These are phyloP conservation scores for Tolypocladium endophyticum DNA, from an alignment of 2,329 filamentous ascomycete genomes.

Conservation along the genomic window DNA sequence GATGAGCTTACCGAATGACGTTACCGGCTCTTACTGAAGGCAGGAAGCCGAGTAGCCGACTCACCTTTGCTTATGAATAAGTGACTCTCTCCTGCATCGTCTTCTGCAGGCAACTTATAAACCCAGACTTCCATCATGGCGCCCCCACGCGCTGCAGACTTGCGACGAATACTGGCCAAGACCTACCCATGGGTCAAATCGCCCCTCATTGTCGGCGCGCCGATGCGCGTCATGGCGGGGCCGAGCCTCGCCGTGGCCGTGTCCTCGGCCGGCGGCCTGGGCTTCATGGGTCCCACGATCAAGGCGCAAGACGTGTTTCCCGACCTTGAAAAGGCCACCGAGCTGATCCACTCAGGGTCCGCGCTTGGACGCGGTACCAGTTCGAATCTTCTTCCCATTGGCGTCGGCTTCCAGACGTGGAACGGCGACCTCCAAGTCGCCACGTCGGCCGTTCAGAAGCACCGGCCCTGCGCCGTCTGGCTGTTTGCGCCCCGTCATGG, in stretches of 20 bases:
- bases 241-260: constrained; percentile 48
- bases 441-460: constrained; percentile 15
- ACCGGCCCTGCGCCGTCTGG: constrained; percentile 31
- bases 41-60: background rate
- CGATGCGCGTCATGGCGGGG: constrained; percentile 57
- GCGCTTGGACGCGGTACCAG: constrained; percentile 1
- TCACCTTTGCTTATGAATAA: background rate
- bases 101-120: background rate
- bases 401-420: constrained; percentile 36
- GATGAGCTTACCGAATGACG: background rate
- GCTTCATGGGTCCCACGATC: constrained; percentile 30
- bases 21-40: too few species aligned
- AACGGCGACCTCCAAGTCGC: constrained; percentile 26
- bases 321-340: constrained; percentile 18
- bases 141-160: background rate
- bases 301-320: constrained; percentile 19
- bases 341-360: constrained; percentile 10
- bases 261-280: constrained; percentile 61
- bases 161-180: constrained; percentile 4
- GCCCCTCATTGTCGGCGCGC: constrained; percentile 47
- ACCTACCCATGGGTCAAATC: constrained; percentile 23
- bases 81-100: background rate
- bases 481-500: constrained; percentile 31
- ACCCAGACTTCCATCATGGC: background rate
- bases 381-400: constrained; percentile 26